These are phyloP conservation scores for Saturnispora bothae DNA, from an alignment of 805 yeast species.

Conservation along the genomic window DNA sequence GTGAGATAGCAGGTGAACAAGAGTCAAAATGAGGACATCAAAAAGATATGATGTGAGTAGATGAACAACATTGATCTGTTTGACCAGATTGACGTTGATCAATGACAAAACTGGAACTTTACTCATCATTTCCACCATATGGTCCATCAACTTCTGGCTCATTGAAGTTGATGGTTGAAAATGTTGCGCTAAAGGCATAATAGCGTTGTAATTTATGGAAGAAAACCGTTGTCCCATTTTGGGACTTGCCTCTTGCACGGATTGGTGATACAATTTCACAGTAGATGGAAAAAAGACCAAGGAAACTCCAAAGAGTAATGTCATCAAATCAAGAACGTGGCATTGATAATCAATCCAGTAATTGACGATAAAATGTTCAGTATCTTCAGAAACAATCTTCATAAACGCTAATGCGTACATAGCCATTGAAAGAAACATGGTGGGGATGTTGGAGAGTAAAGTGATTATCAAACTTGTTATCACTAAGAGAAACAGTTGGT, in stretches of 20 bases:
- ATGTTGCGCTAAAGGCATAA: background rate
- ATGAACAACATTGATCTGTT: slow-evolving; percentile 19
- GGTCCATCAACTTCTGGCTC: background rate
- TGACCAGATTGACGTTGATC: background rate
- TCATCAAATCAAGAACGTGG: slow-evolving; percentile 7
- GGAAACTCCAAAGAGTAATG: background rate
- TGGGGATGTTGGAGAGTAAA: slow-evolving; percentile 4
- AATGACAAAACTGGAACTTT: background rate
- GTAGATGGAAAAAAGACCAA: slow-evolving; percentile 3
- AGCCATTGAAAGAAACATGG: background rate
- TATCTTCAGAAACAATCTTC: background rate
- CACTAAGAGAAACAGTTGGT: background rate
- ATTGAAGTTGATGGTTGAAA: background rate
- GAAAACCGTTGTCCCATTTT: slow-evolving; percentile 1
- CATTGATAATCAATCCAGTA: slow-evolving; percentile 8
- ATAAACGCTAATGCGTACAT: background rate
- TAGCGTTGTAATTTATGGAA: background rate
- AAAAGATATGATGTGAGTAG: slow-evolving; percentile 22
- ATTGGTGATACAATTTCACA: background rate
- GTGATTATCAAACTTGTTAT: background rate
- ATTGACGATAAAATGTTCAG: background rate
- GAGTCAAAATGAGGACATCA: slow-evolving; percentile 22
- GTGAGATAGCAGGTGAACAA: slow-evolving; percentile 26
- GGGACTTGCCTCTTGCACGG: background rate
- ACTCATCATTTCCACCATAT: background rate